These are phyloP conservation scores for Naegleria gruberi DNA, from an alignment of 208 protist species.

Conservation along the genomic window DNA sequence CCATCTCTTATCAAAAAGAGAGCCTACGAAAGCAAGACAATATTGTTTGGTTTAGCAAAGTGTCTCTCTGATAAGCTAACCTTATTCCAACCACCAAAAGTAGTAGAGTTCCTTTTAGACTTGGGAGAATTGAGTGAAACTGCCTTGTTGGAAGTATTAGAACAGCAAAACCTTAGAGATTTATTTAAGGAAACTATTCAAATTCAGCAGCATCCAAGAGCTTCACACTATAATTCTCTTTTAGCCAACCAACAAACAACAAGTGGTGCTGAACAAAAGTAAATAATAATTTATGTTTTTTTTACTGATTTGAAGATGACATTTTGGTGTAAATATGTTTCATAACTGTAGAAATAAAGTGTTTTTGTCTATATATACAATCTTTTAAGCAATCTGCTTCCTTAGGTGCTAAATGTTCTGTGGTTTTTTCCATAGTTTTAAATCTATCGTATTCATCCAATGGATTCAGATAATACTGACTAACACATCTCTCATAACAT, in stretches of 20 bases:
- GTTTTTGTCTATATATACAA: background rate
- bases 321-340: background rate
- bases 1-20: background rate
- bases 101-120: background rate
- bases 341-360: background rate
- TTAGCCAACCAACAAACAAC: background rate
- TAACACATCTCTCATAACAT: background rate
- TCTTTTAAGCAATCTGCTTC: background rate
- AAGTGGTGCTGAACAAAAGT: background rate
- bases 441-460: too few relatives aligned
- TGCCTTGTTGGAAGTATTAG: background rate
- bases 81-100: background rate
- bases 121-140: background rate
- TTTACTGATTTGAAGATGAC: background rate
- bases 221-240: background rate
- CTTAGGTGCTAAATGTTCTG: background rate
- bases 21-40: background rate
- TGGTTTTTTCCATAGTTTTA: background rate
- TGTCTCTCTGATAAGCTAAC: background rate
- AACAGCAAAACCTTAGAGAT: background rate
- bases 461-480: background rate
- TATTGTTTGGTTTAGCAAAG: background rate
- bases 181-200: background rate
- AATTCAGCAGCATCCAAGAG: background rate
- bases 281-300: background rate